These are phyloP conservation scores for Aureobasidium namibiae DNA, from an alignment of 2,329 filamentous ascomycete genomes.

Conservation along the genomic window DNA sequence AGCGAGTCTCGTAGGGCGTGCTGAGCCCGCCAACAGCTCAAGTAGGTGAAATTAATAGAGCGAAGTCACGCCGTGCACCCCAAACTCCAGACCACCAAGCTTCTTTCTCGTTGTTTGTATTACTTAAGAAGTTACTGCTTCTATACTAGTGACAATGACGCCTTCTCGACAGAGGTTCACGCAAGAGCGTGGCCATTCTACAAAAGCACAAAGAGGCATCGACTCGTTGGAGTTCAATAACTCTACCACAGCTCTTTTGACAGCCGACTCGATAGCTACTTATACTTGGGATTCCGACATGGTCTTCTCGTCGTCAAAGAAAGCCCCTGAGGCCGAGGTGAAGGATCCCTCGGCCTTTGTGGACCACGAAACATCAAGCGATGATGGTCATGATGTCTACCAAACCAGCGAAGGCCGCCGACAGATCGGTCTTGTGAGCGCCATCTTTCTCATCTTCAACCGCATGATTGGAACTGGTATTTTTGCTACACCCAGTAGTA, in stretches of 20 bases:
- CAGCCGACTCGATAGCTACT: neutral
- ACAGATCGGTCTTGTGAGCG: conserved; percentile 48
- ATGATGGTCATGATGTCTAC: conserved; percentile 12
- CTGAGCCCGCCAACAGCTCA: neutral
- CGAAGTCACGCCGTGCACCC: conserved; percentile 3
- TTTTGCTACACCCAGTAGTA: conserved; percentile 54
- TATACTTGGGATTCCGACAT: neutral
- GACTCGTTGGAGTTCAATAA: neutral
- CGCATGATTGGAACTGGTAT: conserved; percentile 60
- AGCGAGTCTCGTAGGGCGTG: conserved; percentile 1
- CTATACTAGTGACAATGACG: conserved; percentile 10
- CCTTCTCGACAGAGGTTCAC: conserved; percentile 6
- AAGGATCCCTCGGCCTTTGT: conserved; percentile 8
- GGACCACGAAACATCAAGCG: neutral
- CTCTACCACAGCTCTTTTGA: neutral
- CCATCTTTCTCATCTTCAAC: conserved; percentile 55
- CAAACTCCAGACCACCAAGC: conserved; percentile 2
- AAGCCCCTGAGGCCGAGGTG: neutral
- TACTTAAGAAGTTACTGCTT: conserved; percentile 11
- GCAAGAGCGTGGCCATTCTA: neutral
- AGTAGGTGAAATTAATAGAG: neutral
- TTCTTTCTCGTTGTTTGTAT: neutral
- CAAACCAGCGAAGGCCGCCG: conserved; percentile 7
- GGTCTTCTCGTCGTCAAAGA: conserved; percentile 5
- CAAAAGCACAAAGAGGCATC: neutral